Evolutionary conservation across 2,329 filamentous ascomycete species (phyloP).

Genomic region (Zymoseptoria ardabiliae): DNA sequence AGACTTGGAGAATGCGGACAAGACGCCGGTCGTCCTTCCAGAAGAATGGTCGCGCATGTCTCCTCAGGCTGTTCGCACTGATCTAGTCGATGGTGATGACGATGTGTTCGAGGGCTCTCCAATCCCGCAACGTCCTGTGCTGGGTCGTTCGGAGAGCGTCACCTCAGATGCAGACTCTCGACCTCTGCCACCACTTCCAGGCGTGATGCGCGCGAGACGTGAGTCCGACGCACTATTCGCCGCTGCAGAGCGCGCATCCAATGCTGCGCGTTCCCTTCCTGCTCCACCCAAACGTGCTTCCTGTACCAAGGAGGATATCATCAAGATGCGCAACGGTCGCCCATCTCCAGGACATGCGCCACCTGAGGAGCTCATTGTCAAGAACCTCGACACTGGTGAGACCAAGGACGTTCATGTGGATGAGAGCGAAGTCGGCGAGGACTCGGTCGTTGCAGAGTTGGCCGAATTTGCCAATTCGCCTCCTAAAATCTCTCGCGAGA

Average conservation of each 20-base stretch:
- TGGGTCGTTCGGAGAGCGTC: slow-evolving; percentile 62
- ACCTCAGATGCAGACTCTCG: slow-evolving; percentile 74
- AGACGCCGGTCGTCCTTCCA: slow-evolving; percentile 94
- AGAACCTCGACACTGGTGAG: slow-evolving; percentile 24
- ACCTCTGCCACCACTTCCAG: slow-evolving; percentile 80
- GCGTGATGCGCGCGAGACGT: slow-evolving; percentile 45
- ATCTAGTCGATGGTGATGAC: slow-evolving; percentile 49
- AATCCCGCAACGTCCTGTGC: slow-evolving; percentile 46
- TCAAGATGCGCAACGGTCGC: slow-evolving; percentile 48
- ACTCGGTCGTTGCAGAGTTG: slow-evolving; percentile 28
- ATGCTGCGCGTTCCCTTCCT: slow-evolving; percentile 61
- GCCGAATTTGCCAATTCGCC: slow-evolving; percentile 36
- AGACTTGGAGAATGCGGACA: slow-evolving; percentile 89
- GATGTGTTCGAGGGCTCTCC: slow-evolving; percentile 58
- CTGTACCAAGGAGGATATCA: slow-evolving; percentile 67
- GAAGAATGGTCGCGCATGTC: slow-evolving; percentile 87
- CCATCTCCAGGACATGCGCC: slow-evolving; percentile 18
- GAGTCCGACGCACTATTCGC: slow-evolving; percentile 53
- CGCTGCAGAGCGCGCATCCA: slow-evolving; percentile 65
- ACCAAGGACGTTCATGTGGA: slow-evolving; percentile 16
- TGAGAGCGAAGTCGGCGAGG: slow-evolving; percentile 26
- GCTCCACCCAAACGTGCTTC: slow-evolving; percentile 62
- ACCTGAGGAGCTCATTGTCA: slow-evolving; percentile 32
- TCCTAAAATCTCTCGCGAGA: slow-evolving; percentile 84
- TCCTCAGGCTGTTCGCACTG: slow-evolving; percentile 53